Evolutionary conservation across 495 filamentous ascomycete species (phyloP), one percentile per base, ranked within the genome.

Genomic region (Apodospora peruviana): DNA sequence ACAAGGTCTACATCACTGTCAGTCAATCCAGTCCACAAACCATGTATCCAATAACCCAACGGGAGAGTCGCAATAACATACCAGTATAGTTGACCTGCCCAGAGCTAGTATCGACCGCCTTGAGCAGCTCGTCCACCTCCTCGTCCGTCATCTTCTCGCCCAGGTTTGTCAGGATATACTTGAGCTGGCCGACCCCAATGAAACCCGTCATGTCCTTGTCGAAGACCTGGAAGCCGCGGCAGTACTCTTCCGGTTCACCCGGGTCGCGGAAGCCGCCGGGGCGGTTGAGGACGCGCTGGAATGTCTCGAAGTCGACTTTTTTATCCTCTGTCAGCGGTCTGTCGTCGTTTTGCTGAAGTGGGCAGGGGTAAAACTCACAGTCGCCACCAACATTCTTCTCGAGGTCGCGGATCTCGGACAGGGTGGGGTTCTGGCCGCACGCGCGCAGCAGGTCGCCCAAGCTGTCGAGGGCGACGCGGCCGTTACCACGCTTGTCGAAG

Each of bases 61-160:
- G 16, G 1, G 18, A 17, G 16, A 5, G 3, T 22, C n/a, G 10
- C 3, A 23, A 23, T 29, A 32, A 69, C 77, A 51, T 74, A 91
- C 89, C 90, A 39, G 84, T 90, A 68, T 98, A 98, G 72, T 97
- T 95, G 69, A 97, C 86, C 77, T 96, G 89, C 51, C 90, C 91
- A 47, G 83, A 89, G 67, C 83, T 89, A 48, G 90, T 90, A 62
- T 98, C 91, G 52, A 96, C 90, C 2, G 88, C 89, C 82, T 97
- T 97, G 63, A 97, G 79, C 59, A 98, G 76, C 79, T 98, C 93
- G 62, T 98, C 91, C 35, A 97, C 93, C 72, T 98, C 93, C 38
- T 96, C 91, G 59, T 97, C 91, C 54, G 87, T 89, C 86, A 98
- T 94, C 76, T 96, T 96, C 82, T 98, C 93, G 53, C 93, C 93